Evolutionary conservation across 1,139 yeast species (phyloP), one percentile per base, ranked within the genome.

Genomic region (Lodderomyces theae): DNA sequence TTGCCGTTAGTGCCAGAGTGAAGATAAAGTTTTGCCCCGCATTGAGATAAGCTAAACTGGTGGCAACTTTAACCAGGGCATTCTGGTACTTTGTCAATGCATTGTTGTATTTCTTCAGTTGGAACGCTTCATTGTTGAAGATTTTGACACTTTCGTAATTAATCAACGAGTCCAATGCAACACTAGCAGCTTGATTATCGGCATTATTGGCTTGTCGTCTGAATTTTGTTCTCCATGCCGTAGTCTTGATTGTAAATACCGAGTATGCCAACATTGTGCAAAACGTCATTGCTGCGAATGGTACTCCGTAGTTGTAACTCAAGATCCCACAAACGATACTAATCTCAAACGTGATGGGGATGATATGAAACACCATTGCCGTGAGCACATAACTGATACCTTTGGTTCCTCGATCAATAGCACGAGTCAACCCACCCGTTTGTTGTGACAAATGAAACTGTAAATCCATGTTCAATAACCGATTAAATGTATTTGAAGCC

Each of bases 331-430:
- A 87, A 6, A 92, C 99, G 45, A 92, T 82, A 4, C 86, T 75
- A 40, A 92, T 92, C 61, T 92, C 99, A 59, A 92, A 85, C 1
- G 95, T 74, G 29, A 92, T 85, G 5, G 99, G 99, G 34, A 92
- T 72, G 23, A 92, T 90, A 59, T 94, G 98, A 67, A 92, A 92
- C 11, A 94, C 96, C 96, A 92, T 86, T 3, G 98, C 96, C 31
- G 87, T 82, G 40, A 92, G 69, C 5, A 92, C 97, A 55, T 86
- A 90, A 18, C 95, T 84, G 40, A 92, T 92, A 64, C 99, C 98
- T 53, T 92, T 92, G 1, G 97, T 92, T 59, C 99, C 99, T 52
- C 98, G 73, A 57, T 92, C 99, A 54, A 92, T 92, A 1, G 98
- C 97, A 47, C 98, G 72, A 0, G 97, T 92, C 35, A 92, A 66